These are phyloP conservation scores for Lasiodiplodia theobromae DNA, from an alignment of 2,329 filamentous ascomycete genomes.

Conservation along the genomic window DNA sequence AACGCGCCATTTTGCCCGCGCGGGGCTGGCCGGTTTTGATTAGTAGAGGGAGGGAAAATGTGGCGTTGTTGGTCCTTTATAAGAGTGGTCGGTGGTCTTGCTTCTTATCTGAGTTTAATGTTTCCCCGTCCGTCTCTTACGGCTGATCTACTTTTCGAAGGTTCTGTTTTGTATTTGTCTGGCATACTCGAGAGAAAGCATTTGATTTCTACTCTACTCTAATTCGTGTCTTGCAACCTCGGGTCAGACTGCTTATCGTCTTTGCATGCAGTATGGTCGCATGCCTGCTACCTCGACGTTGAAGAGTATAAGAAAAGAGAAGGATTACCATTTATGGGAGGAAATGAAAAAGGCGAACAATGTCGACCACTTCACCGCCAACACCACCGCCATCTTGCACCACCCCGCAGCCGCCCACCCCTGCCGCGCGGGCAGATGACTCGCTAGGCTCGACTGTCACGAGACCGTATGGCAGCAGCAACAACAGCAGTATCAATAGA, in stretches of 20 bases:
- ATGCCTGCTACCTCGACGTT: not conserved
- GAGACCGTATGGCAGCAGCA: not conserved
- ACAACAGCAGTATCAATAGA: not conserved
- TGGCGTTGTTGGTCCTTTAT: not conserved
- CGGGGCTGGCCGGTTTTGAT: not conserved
- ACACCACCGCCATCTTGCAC: not conserved
- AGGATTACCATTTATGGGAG: not conserved
- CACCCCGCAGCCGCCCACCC: not conserved
- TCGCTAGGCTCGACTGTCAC: too few species aligned
- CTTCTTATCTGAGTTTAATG: not conserved
- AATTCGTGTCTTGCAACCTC: too few species aligned
- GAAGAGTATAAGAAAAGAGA: not conserved
- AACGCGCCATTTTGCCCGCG: not conserved
- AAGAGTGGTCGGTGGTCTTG: not conserved
- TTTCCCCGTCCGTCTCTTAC: too few species aligned
- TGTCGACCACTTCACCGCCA: not conserved
- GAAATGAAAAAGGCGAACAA: not conserved
- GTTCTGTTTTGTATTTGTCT: too few species aligned
- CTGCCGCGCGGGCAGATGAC: not conserved
- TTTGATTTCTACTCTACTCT: too few species aligned
- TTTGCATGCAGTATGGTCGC: too few species aligned
- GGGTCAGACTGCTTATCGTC: too few species aligned
- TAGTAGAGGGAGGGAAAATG: not conserved
- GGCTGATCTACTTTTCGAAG: too few species aligned
- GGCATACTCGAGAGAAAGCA: too few species aligned